phyloP scores from a whole-genome alignment of 2,329 filamentous ascomycete species.

The Ophiostoma angusticollis region DNA sequence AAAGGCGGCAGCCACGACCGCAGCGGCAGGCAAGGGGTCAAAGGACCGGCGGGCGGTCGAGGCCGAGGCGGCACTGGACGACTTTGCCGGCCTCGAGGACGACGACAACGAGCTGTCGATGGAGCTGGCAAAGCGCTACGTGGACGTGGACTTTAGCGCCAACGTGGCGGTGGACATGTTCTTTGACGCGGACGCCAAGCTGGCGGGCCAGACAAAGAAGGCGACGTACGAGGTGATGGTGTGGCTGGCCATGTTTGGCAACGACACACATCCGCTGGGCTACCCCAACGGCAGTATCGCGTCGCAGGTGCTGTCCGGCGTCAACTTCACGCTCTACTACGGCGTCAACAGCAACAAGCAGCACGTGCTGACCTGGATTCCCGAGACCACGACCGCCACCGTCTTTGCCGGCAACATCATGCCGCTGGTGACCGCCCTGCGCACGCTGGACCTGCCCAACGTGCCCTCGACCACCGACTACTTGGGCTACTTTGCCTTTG shows the following conservation, averaged over 20 bases:
- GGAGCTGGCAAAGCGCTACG: not conserved
- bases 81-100: too few species aligned
- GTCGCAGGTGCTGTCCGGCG: conserved; percentile 26
- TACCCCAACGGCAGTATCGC: conserved; percentile 20
- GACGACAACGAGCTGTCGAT: too few species aligned
- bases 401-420: conserved; percentile 34
- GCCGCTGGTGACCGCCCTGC: conserved; percentile 30
- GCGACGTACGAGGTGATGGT: conserved; percentile 35
- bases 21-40: not conserved
- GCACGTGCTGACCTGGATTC: conserved; percentile 38
- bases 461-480: conserved; percentile 30
- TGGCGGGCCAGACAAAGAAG: not conserved
- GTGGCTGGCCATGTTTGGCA: conserved; percentile 37
- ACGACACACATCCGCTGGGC: conserved; percentile 35
- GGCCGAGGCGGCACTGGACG: too few species aligned
- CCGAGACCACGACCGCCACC: conserved; percentile 21
- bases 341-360: conserved; percentile 29
- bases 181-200: conserved; percentile 30
- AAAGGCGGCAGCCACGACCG: not conserved
- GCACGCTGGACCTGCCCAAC: conserved; percentile 20
- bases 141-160: conserved; percentile 26
- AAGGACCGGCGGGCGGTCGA: too few species aligned
- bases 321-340: conserved; percentile 30
- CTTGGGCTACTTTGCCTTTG: conserved; percentile 39
- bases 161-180: conserved; percentile 49